Percentiles rank a stretch among this genome's conserved stretches.
Evolutionary conservation across 108 stramenopile genomes (phyloP).

Genomic region (Nitzschia sp.): DNA sequence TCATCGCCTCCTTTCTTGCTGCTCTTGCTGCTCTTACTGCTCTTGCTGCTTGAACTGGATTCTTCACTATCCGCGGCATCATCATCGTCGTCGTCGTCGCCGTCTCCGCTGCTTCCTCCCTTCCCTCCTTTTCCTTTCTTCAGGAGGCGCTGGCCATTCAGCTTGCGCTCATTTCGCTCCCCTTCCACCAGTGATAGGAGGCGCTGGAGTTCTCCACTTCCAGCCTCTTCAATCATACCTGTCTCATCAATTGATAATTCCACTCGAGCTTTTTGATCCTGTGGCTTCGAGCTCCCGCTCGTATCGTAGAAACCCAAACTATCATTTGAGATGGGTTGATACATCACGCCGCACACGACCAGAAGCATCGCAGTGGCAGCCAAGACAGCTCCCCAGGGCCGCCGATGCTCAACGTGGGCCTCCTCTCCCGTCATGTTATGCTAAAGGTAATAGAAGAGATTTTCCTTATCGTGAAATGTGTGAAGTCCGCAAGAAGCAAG

Average conservation of each 20-base stretch:
- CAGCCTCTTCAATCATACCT: slow-evolving; percentile 1
- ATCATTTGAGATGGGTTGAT: slow-evolving; percentile 6
- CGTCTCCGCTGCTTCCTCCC: not conserved
- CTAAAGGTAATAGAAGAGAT: too few species aligned
- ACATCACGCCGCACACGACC: slow-evolving; percentile 12
- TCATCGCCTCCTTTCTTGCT: not conserved
- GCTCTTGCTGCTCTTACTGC: not conserved
- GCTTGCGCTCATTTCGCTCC: not conserved
- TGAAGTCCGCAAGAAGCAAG: too few species aligned
- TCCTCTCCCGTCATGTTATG: slow-evolving; percentile 3
- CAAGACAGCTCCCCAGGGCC: slow-evolving; percentile 8
- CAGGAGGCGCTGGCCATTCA: not conserved
- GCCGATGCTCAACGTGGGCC: not conserved
- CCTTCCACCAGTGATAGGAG: slow-evolving; percentile 6
- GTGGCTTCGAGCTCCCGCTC: not conserved
- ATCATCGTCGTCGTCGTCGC: not conserved
- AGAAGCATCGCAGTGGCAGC: slow-evolving; percentile 12
- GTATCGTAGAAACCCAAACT: not conserved
- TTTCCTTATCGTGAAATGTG: too few species aligned
- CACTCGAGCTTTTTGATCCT: not conserved
- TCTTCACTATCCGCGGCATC: not conserved
- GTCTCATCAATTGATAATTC: slow-evolving; percentile 6
- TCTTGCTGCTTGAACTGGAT: not conserved
- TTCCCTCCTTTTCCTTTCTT: not conserved
- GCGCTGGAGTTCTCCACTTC: slow-evolving; percentile 1